phyloP scores from a whole-genome alignment of 176 grass and related monocot species.

The Aegilops tauschii region DNA sequence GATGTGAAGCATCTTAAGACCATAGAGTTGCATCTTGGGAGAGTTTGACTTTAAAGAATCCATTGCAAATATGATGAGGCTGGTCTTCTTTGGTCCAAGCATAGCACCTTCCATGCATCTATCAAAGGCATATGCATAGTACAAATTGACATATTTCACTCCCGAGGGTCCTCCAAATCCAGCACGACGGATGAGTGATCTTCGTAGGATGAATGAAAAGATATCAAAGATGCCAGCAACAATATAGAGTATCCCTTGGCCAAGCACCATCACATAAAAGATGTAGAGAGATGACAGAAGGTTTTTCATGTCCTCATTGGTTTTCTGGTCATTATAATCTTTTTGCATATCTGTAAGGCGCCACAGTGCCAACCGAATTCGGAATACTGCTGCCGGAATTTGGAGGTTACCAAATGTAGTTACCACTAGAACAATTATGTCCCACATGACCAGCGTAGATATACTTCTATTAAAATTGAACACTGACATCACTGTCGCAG shows the following conservation, averaged over 20 bases:
- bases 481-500: neutral
- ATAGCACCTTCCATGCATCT: neutral
- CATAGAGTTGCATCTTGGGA: neutral
- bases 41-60: neutral
- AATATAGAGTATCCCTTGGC: neutral
- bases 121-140: neutral
- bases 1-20: neutral
- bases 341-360: neutral
- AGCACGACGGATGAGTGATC: neutral
- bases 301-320: neutral
- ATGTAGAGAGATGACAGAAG: neutral
- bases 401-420: constrained; percentile 11
- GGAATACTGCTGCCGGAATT: neutral
- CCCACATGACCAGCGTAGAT: fast-evolving
- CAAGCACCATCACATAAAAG: neutral
- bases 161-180: neutral
- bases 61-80: neutral
- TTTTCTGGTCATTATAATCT: neutral
- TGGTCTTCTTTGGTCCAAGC: neutral
- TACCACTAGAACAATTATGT: neutral
- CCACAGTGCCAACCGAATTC: neutral
- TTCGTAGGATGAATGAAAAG: neutral
- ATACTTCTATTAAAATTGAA: neutral
- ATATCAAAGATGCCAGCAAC: neutral
- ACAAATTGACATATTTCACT: neutral